Evolutionary conservation across 2,329 filamentous ascomycete genomes (phyloP), one percentile per base, ranked within the genome.

Genomic region (Fusarium goolgardi): DNA sequence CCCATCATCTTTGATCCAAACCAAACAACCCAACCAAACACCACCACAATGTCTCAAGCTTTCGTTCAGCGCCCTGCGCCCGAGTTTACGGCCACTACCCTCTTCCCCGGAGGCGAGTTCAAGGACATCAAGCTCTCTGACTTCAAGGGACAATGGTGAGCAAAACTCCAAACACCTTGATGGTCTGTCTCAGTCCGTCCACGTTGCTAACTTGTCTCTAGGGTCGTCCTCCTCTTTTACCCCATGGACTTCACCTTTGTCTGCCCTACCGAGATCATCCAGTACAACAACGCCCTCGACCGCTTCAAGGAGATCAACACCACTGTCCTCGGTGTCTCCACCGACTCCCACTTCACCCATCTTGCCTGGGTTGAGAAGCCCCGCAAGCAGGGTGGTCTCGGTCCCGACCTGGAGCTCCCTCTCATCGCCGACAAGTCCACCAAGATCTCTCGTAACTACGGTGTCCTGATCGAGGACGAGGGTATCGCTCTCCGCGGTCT

Each of bases 161-260:
- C 15, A 43, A 18, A 11, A 40, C 13, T 8, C 9, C 5, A 31
- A 27, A 16, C 12, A 35, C 39, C 56, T 18, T 21, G 44, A 47
- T 59, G 37, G 44, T 7, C 21, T 35, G 4, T 11, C 27, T 11
- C 21, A 21, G 21, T 21, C 21, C 21, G 9, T 11, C 20, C 2
- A 2, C 11, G 8, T 49, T n/a, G 12, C 44, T 43, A 23, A 52
- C 39, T 9, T 4, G 15, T 34, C n/a, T n/a, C 3, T 12, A 82
- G 88, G 88, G 84, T 90, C 61, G 81, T 90, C 71, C 86, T 90
- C 34, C 84, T 87, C 68, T 90, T 90, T 82, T 87, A 90, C 77
- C 88, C 88, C 59, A 87, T 89, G 80, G 88, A 89, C 73, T 90
- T 88, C 83, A 89, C 87, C 70, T 90, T 90, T 71, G 87, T 90